These are phyloP conservation scores for Apiospora malaysiana DNA, from an alignment of 2,329 filamentous ascomycete species.

Conservation along the genomic window DNA sequence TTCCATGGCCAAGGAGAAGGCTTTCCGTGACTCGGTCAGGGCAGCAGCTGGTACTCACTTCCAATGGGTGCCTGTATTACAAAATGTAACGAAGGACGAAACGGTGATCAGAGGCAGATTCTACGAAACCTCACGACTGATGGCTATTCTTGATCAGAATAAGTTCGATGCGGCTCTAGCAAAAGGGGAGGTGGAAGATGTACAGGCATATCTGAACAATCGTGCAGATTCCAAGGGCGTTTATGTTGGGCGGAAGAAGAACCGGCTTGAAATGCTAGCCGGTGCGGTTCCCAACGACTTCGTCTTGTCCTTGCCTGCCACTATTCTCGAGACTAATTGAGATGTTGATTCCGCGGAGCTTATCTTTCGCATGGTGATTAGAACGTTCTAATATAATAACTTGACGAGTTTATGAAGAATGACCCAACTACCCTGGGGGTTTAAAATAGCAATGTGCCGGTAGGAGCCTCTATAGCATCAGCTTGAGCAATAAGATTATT, in stretches of 20 bases:
- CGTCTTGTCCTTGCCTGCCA: constrained; percentile 24
- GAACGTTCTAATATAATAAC: background rate
- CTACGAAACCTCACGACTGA: constrained; percentile 60
- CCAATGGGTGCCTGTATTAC: constrained; percentile 39
- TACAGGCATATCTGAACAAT: constrained; percentile 58
- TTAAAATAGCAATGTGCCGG: background rate
- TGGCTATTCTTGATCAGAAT: constrained; percentile 53
- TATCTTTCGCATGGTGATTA: background rate
- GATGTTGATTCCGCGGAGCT: background rate
- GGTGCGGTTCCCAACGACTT: constrained; percentile 30
- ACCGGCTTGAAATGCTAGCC: constrained; percentile 29
- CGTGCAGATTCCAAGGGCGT: constrained; percentile 53
- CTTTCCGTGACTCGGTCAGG: constrained; percentile 37
- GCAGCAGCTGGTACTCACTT: constrained; percentile 32
- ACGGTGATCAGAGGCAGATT: constrained; percentile 59
- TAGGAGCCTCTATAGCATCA: background rate
- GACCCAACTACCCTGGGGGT: background rate
- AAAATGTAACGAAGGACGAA: constrained; percentile 43
- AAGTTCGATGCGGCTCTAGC: constrained; percentile 45
- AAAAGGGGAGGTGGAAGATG: constrained; percentile 49
- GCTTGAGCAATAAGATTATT: background rate
- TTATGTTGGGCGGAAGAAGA: constrained; percentile 42
- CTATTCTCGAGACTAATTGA: constrained; percentile 19
- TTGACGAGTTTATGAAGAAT: background rate
- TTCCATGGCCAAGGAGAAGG: constrained; percentile 36